Evolutionary conservation across 1,139 yeast species (phyloP).

Genomic region (Spencermartinsiella ligniputridi): DNA sequence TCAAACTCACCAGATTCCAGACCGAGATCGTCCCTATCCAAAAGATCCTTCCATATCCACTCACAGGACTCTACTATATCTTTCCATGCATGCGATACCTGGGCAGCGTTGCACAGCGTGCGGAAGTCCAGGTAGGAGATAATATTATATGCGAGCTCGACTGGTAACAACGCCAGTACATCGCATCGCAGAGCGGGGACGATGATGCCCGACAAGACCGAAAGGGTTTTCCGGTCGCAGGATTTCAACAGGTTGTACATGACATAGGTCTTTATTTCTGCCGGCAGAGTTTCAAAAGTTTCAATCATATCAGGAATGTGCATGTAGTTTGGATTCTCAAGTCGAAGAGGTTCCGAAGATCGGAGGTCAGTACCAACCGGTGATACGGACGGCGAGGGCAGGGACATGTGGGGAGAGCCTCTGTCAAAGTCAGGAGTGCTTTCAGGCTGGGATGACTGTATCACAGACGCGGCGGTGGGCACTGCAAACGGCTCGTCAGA

Average conservation of each 20-base stretch:
- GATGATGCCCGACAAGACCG: conserved; percentile 59
- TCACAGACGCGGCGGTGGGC: conserved; percentile 4
- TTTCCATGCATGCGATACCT: conserved; percentile 71
- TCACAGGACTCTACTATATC: conserved; percentile 54
- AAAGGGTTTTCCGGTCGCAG: conserved; percentile 63
- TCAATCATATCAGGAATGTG: conserved; percentile 30
- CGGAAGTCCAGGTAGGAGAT: conserved; percentile 60
- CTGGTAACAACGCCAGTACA: conserved; percentile 63
- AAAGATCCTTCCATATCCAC: conserved; percentile 36
- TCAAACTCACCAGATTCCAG: conserved; percentile 26
- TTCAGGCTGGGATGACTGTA: conserved; percentile 13
- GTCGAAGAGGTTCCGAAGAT: background rate
- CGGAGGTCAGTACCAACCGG: conserved; percentile 16
- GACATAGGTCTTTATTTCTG: conserved; percentile 31
- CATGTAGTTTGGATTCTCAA: background rate
- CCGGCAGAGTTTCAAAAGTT: conserved; percentile 34
- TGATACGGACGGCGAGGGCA: conserved; percentile 31
- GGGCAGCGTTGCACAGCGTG: conserved; percentile 58
- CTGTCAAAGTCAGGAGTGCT: background rate
- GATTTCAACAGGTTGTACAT: conserved; percentile 62
- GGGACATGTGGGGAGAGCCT: conserved; percentile 4
- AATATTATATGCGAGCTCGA: conserved; percentile 71
- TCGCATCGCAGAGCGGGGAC: conserved; percentile 67
- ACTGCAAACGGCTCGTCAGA: conserved; percentile 1
- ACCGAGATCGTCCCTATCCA: conserved; percentile 31